Conservation (phyloP, 2,329 filamentous ascomycete species). For the Fusarium gaditjirri region DNA sequence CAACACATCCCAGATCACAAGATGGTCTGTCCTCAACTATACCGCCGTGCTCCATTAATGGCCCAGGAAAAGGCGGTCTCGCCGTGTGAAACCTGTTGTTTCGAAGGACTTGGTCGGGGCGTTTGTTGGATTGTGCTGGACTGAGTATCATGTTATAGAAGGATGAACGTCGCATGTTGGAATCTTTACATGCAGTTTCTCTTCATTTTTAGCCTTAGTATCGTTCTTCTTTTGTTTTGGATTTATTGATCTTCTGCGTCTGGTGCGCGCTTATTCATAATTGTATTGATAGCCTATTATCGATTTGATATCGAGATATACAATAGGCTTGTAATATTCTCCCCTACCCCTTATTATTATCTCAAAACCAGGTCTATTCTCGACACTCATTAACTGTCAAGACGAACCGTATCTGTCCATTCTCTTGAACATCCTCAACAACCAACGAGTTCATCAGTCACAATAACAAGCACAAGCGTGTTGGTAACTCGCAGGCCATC, state of each 20-base stretch:
- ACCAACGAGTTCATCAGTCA: background rate
- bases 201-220: background rate
- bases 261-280: background rate
- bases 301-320: conserved; percentile 8
- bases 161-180: background rate
- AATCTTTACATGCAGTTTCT: background rate
- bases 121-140: conserved; percentile 8
- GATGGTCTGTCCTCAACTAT: conserved; percentile 7
- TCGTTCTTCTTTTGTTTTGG: background rate
- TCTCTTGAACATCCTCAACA: background rate
- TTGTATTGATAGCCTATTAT: background rate
- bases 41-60: background rate
- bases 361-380: background rate
- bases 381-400: background rate
- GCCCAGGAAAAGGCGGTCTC: background rate
- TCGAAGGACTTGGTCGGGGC: conserved; percentile 12
- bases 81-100: conserved; percentile 3
- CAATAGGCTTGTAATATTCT: background rate
- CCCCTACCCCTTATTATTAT: background rate
- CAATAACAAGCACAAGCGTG: background rate
- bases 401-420: background rate
- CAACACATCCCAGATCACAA: conserved; percentile 4
- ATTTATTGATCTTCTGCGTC: background rate
- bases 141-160: conserved; percentile 6
- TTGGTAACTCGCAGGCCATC: background rate